A percentile compares a stretch with the other conserved stretches of the same genome.
These are phyloP conservation scores for Lactarius sanguifluus DNA, from an alignment of 768 basidiomycete species.

Conservation along the genomic window DNA sequence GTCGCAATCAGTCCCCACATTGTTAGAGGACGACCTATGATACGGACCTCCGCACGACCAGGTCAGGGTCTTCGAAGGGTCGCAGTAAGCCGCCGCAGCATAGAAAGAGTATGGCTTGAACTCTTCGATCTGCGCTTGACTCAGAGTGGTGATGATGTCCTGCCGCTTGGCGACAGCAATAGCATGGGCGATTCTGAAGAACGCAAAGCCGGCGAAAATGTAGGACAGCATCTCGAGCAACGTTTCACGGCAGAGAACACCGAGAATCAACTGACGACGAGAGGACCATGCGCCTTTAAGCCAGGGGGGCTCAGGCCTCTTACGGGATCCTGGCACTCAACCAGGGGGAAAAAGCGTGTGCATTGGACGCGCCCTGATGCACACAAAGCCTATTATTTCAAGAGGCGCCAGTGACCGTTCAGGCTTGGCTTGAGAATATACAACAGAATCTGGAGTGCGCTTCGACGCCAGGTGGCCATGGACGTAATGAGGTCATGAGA, in stretches of 20 bases:
- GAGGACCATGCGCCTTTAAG: not conserved
- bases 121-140: slow-evolving; percentile 38
- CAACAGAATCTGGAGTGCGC: not conserved
- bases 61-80: slow-evolving; percentile 41
- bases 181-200: slow-evolving; percentile 7
- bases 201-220: slow-evolving; percentile 1
- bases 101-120: slow-evolving; percentile 53
- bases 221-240: slow-evolving; percentile 4
- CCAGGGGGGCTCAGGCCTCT: not conserved
- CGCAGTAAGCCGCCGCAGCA: slow-evolving; percentile 53
- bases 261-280: not conserved
- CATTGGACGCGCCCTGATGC: no score
- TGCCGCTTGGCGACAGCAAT: not conserved
- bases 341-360: not conserved
- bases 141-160: not conserved
- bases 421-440: not conserved
- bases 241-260: not conserved
- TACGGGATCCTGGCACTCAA: not conserved
- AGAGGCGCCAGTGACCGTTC: not conserved
- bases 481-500: not conserved
- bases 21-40: not conserved
- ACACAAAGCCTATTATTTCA: not conserved
- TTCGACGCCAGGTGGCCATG: not conserved
- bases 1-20: not conserved
- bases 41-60: slow-evolving; percentile 54